phyloP scores from a whole-genome alignment of 768 basidiomycete species.

The Tricholoma matsutake region DNA sequence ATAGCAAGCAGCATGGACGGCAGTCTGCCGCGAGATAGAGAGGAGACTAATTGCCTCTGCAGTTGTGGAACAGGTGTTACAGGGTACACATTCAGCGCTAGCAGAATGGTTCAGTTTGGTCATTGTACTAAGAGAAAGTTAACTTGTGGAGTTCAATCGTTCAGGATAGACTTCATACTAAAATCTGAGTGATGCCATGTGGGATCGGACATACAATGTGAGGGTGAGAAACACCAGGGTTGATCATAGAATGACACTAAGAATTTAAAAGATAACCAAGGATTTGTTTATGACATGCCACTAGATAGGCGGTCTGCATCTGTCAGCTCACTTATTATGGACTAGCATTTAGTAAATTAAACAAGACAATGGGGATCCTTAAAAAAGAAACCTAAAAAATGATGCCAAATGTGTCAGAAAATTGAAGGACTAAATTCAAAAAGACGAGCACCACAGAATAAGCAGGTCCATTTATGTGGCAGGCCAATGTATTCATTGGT shows the following conservation, averaged over 20 bases:
- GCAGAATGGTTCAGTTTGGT: not conserved
- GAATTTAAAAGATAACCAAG: no score
- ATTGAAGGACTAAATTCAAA: not conserved
- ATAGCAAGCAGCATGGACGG: not conserved
- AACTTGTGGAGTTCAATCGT: not conserved
- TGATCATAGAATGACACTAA: not conserved
- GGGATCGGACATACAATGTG: not conserved
- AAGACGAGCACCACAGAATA: not conserved
- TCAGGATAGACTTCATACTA: not conserved
- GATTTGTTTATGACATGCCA: no score
- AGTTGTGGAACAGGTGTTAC: not conserved
- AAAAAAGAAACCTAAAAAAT: not conserved
- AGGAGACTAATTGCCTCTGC: not conserved
- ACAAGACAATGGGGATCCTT: no score
- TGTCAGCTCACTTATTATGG: no score
- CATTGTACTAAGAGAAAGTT: not conserved
- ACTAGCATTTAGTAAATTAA: no score
- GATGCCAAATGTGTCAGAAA: not conserved
- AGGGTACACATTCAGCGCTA: not conserved
- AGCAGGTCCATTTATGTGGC: not conserved
- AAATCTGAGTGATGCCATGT: not conserved
- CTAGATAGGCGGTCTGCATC: no score
- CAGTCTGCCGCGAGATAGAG: not conserved
- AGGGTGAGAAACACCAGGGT: not conserved
- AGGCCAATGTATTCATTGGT: not conserved